These are phyloP conservation scores for Heteromeles arbutifolia DNA, from an alignment of 306 rosid genomes.

Conservation along the genomic window DNA sequence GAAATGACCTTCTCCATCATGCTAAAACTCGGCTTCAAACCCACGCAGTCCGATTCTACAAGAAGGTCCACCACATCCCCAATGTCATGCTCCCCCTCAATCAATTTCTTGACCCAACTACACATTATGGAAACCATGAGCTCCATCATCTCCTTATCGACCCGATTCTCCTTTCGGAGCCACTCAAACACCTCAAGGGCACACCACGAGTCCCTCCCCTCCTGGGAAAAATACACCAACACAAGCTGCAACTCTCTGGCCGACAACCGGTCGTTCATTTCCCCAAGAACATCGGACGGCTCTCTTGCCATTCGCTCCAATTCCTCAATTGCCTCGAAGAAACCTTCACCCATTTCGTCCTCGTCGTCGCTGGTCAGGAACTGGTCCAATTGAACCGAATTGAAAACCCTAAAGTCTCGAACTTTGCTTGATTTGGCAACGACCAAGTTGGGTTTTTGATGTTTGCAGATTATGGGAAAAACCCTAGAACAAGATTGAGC, in stretches of 20 bases:
- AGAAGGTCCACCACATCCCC: constrained; percentile 86
- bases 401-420: constrained; percentile 43
- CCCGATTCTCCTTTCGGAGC: constrained; percentile 86
- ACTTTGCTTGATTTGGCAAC: constrained; percentile 22
- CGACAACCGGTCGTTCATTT: constrained; percentile 88
- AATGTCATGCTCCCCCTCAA: constrained; percentile 51
- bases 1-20: constrained; percentile 93
- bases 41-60: constrained; percentile 95
- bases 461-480: constrained; percentile 18
- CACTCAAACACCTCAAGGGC: constrained; percentile 98
- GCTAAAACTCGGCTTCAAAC: constrained; percentile 82
- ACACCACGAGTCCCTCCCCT: constrained; percentile 97
- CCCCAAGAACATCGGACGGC: constrained; percentile 90
- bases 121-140: constrained; percentile 94
- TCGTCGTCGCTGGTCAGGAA: constrained; percentile 80
- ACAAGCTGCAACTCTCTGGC: constrained; percentile 87
- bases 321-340: constrained; percentile 88
- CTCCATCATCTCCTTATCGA: constrained; percentile 96
- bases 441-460: constrained; percentile 23
- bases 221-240: constrained; percentile 85
- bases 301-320: constrained; percentile 89
- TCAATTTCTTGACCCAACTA: constrained; percentile 82
- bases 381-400: constrained; percentile 76
- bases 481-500: constrained; percentile 28
- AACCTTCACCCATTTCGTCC: constrained; percentile 88